A percentile compares a stretch with the other conserved stretches of the same genome.
These are phyloP conservation scores for Globisporangium cystogenes DNA, from an alignment of 352 stramenopile species.

Conservation along the genomic window DNA sequence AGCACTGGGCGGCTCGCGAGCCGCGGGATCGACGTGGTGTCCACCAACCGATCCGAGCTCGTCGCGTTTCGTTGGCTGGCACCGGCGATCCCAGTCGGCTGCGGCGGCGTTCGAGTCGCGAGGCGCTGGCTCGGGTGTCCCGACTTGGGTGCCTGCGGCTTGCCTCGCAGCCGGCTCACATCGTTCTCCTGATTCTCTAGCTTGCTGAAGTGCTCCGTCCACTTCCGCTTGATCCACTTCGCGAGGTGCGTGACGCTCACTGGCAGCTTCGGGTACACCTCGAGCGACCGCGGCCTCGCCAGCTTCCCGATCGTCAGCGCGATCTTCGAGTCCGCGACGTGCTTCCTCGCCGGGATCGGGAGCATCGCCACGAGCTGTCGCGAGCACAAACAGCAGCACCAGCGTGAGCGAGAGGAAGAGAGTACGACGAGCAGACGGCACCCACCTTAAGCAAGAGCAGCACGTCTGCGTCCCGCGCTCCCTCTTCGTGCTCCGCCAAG, in stretches of 20 bases:
- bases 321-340: conserved; percentile 57
- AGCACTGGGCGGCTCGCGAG: conserved; percentile 11
- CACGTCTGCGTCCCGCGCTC: conserved; percentile 9
- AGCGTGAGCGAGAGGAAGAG: neutral
- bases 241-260: conserved; percentile 40
- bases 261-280: conserved; percentile 28
- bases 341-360: conserved; percentile 38
- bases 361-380: conserved; percentile 68
- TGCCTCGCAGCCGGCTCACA: neutral
- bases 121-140: conserved; percentile 15
- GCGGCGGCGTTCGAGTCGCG: conserved; percentile 6
- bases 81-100: conserved; percentile 10
- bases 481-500: conserved; percentile 19
- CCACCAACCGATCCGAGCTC: conserved; percentile 11
- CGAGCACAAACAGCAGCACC: neutral
- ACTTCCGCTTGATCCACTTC: conserved; percentile 70
- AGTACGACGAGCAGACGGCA: neutral
- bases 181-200: conserved; percentile 7
- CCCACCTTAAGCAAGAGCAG: conserved; percentile 10
- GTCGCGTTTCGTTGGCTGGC: too few species aligned
- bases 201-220: conserved; percentile 44
- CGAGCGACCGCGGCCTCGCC: conserved; percentile 29
- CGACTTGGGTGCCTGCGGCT: conserved; percentile 2
- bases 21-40: conserved; percentile 22
- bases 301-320: conserved; percentile 57